Percentiles rank a stretch among this genome's conserved stretches.
phyloP scores from a whole-genome alignment of 768 basidiomycete species.

The Cystobasidium onofrii region DNA sequence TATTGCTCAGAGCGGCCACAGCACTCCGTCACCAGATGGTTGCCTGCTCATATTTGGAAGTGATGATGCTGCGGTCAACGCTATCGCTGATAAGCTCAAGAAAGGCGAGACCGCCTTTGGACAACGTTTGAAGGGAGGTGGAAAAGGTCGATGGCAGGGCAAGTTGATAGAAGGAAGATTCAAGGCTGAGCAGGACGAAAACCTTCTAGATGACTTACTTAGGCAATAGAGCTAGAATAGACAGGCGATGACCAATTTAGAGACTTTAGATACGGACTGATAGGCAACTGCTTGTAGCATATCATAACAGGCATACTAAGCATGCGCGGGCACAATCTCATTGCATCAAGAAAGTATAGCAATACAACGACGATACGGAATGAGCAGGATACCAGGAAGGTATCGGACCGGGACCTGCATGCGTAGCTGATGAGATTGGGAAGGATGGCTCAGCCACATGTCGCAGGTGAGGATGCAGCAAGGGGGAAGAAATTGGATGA shows the following conservation, averaged over 20 bases:
- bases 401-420: not conserved
- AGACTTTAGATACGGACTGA: not conserved
- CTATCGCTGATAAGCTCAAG: slow-evolving; percentile 55
- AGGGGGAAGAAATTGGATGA: not conserved
- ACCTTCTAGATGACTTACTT: not conserved
- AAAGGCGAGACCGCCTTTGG: slow-evolving; percentile 34
- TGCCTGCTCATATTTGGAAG: slow-evolving; percentile 56
- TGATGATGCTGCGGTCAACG: slow-evolving; percentile 56
- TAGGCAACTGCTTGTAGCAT: not conserved
- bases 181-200: slow-evolving; percentile 46
- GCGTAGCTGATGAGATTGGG: not conserved
- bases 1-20: slow-evolving; percentile 38
- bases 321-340: not conserved
- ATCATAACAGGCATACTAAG: not conserved
- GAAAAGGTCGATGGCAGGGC: slow-evolving; percentile 67
- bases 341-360: slow-evolving; percentile 6
- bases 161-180: slow-evolving; percentile 64
- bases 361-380: not conserved
- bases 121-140: slow-evolving; percentile 64
- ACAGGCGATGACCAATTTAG: not conserved
- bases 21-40: slow-evolving; percentile 51
- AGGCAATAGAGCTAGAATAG: not conserved
- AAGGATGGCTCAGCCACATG: not conserved
- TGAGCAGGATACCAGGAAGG: not conserved
- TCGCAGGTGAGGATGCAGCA: not conserved